Conservation (phyloP, 192 early-diverging fungal genomes). For the Rhizoclosmatium sp. region DNA sequence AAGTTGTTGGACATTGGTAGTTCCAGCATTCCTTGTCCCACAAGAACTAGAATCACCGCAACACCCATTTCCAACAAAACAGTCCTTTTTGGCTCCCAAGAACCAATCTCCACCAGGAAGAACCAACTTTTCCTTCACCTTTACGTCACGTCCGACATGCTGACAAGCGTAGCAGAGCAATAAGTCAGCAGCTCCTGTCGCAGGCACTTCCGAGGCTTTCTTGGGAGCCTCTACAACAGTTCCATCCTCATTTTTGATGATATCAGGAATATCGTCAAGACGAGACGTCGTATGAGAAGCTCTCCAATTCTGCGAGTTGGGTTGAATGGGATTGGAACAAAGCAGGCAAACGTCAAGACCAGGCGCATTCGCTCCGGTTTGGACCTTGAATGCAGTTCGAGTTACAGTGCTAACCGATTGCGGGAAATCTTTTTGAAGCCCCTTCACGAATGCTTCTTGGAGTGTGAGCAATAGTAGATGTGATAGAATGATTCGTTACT, state of each 20-base stretch:
- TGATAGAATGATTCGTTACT: neutral
- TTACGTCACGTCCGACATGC: constrained; percentile 42
- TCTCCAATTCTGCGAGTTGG: neutral
- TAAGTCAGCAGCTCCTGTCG: neutral
- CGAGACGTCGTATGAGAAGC: neutral
- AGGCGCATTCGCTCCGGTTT: constrained; percentile 58
- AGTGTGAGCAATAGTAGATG: neutral
- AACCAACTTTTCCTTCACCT: neutral
- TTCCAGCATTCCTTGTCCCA: neutral
- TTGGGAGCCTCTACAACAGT: neutral
- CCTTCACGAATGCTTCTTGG: constrained; percentile 67
- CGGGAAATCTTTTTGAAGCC: constrained; percentile 81
- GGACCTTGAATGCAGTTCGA: constrained; percentile 81
- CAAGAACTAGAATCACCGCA: constrained; percentile 25
- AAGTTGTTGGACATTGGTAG: constrained; percentile 2
- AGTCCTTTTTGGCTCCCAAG: neutral
- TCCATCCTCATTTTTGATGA: neutral
- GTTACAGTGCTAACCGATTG: constrained; percentile 86
- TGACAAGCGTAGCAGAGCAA: constrained; percentile 48
- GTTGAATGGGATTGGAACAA: constrained; percentile 53
- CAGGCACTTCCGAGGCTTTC: neutral
- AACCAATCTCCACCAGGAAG: constrained; percentile 24
- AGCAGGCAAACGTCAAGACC: constrained; percentile 61
- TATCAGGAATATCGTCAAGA: neutral
- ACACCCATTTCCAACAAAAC: neutral